These are phyloP conservation scores for Populus tremula DNA, from an alignment of 345 rosid species.

Conservation along the genomic window DNA sequence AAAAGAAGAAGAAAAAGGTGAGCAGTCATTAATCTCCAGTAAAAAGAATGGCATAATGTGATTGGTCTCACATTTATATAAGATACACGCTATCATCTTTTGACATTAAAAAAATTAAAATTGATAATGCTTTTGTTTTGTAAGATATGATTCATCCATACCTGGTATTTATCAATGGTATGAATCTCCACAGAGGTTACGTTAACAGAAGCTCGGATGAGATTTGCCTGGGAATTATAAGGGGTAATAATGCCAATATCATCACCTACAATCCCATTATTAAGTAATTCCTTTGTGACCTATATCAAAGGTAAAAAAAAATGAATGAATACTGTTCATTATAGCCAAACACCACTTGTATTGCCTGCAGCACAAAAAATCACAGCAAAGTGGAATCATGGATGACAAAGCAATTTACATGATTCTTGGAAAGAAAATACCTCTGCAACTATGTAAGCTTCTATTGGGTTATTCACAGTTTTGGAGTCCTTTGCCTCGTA, in stretches of 20 bases:
- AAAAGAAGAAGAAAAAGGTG: not conserved
- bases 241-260: conserved; percentile 94
- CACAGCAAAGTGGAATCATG: not conserved
- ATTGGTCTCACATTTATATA: not conserved
- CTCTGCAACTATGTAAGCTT: conserved; percentile 78
- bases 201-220: conserved; percentile 47
- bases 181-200: conserved; percentile 70
- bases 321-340: not conserved
- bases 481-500: conserved; percentile 67
- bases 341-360: not conserved
- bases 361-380: not conserved
- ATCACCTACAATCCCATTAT: conserved; percentile 59
- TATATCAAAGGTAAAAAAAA: conserved; percentile 18
- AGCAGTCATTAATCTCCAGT: not conserved
- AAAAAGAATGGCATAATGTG: not conserved
- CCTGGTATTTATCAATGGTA: conserved; percentile 98
- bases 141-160: conserved; percentile 20
- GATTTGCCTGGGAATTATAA: conserved; percentile 83
- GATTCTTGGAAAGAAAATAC: conserved; percentile 30
- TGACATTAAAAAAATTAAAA: not conserved
- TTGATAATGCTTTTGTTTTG: not conserved
- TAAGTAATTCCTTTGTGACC: conserved; percentile 59
- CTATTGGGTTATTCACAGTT: conserved; percentile 75
- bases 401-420: not conserved
- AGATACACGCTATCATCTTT: not conserved